Evolutionary conservation across 2,329 filamentous ascomycete species (phyloP).

Genomic region (Cercospora nicotianae): DNA sequence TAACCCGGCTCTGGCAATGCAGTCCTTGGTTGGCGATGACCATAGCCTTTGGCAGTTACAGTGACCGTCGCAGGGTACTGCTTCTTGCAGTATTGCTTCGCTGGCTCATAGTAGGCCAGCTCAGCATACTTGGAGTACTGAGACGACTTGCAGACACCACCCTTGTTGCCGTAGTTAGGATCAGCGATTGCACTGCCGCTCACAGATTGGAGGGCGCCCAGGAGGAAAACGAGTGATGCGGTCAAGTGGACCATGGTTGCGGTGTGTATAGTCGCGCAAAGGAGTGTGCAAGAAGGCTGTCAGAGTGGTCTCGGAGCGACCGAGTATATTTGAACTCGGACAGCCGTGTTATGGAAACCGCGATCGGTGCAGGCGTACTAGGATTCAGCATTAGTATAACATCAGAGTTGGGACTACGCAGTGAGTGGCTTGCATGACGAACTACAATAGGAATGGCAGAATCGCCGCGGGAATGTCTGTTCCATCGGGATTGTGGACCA

Average conservation of each 20-base stretch:
- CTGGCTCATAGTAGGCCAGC: slow-evolving; percentile 1
- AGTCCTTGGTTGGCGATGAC: not conserved
- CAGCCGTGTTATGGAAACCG: not conserved
- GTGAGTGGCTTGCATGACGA: not conserved
- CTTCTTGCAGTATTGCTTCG: slow-evolving; percentile 3
- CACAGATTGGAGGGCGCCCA: not conserved
- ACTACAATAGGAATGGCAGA: not conserved
- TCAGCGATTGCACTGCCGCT: slow-evolving; percentile 1
- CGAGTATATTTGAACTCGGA: not conserved
- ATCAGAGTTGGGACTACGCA: not conserved
- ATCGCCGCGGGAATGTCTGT: not conserved
- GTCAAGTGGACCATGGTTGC: not conserved
- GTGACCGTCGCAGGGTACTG: not conserved
- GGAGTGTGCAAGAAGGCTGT: not conserved
- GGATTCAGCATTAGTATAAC: not conserved
- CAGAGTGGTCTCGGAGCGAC: not conserved
- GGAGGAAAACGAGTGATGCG: not conserved
- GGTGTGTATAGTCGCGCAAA: not conserved
- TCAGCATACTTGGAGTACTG: slow-evolving; percentile 1
- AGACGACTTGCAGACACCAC: slow-evolving; percentile 1
- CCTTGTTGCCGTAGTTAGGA: not conserved
- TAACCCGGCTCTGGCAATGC: not conserved
- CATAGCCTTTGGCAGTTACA: not conserved
- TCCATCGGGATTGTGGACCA: not conserved
- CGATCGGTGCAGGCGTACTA: not conserved